Evolutionary conservation across 768 basidiomycete genomes (phyloP).

Genomic region (Galerina marginata): DNA sequence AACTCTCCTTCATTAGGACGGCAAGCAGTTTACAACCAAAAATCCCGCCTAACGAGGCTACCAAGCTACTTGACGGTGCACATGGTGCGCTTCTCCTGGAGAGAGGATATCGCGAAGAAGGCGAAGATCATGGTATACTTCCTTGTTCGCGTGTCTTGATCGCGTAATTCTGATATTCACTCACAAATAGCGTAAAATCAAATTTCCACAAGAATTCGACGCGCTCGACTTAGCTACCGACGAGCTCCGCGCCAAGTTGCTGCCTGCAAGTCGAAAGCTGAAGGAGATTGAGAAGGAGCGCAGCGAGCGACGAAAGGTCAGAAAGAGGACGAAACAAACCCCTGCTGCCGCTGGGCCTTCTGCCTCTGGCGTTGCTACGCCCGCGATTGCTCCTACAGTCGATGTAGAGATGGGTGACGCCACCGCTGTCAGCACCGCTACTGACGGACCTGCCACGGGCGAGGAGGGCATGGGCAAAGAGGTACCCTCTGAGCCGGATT

Average conservation of each 20-base stretch:
- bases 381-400: conserved; percentile 28
- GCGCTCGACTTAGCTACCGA: conserved; percentile 82
- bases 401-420: conserved; percentile 58
- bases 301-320: conserved; percentile 78
- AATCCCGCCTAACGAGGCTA: conserved; percentile 80
- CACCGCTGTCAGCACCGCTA: conserved; percentile 28
- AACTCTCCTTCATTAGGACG: conserved; percentile 79
- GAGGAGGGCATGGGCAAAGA: conserved; percentile 31
- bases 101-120: conserved; percentile 88
- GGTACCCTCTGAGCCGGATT: conserved; percentile 44
- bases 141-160: neutral
- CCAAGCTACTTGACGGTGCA: conserved; percentile 89
- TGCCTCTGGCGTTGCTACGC: conserved; percentile 24
- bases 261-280: conserved; percentile 72
- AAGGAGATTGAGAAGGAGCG: conserved; percentile 87
- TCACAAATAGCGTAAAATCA: conserved; percentile 76
- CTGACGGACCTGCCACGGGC: conserved; percentile 28
- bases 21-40: conserved; percentile 81
- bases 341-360: conserved; percentile 29
- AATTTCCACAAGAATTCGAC: conserved; percentile 90
- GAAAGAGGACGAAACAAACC: conserved; percentile 70
- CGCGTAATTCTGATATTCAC: neutral
- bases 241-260: conserved; percentile 73
- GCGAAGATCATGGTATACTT: conserved; percentile 90
- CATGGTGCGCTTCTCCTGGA: conserved; percentile 97